Base-by-base conservation (phyloP, 306 rosid genomes). In the Prunus padus region DNA sequence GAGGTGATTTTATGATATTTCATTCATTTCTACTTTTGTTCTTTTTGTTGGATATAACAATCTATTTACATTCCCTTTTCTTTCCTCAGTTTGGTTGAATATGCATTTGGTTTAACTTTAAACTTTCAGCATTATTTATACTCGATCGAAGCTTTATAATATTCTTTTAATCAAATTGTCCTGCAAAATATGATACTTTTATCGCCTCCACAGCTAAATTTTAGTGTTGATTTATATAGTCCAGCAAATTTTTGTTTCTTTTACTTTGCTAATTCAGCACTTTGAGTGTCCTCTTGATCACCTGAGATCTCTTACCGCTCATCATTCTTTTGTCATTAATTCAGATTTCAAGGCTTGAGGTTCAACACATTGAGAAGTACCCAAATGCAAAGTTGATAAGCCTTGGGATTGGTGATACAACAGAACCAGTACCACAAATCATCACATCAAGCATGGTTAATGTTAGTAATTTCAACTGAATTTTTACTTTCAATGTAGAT, bases 331-430 rank as follows among this genome's bases (percentile, higher is more conserved):
- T 75, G 64, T 37, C n/a, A 54, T 30, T 60, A 62, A 67, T 56
- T 82, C 86, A 88, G 96, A 90, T 90, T 71, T 84, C 90, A 72
- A 88, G 83, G 76, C 85, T 67, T 2, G 80, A 85, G 84, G 81
- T 71, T 75, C 73, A 79, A 76, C 92, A 91, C 82, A 47, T 81
- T 31, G 71, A 84, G 78, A 89, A 86, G 87, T 77, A 84, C 77
- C 92, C 93, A 45, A 74, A 86, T 73, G 93, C 88, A 54, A 75
- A 87, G 62, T 65, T 91, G 70, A 87, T 91, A 66, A 84, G 89
- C 86, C 93, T 87, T 31, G 93, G 93, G 62, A 69, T 89, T 76
- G 93, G 97, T 56, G 92, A 89, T 69, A 91, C 97, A 40, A 85
- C 97, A 68, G 75, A 87, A 76, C 97, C 92, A n/a, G 73, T 91